Percentiles rank a stretch among this genome's conserved stretches.
phyloP scores from a whole-genome alignment of 768 basidiomycete species.

The Filobasidium wieringae region DNA sequence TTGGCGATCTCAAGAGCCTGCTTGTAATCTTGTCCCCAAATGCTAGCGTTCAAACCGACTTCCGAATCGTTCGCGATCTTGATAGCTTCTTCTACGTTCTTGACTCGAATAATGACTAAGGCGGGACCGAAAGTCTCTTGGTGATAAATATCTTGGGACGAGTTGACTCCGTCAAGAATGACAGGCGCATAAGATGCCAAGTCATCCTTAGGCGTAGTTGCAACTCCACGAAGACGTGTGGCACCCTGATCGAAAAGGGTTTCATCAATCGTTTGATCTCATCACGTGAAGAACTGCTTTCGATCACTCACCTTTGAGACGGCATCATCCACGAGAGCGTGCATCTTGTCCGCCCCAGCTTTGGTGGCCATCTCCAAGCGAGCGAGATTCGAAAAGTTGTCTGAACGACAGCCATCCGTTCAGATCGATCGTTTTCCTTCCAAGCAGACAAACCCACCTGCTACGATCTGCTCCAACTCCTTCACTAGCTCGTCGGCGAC shows the following conservation, averaged over 20 bases:
- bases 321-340: constrained; percentile 7
- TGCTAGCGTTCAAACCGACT: constrained; percentile 46
- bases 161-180: constrained; percentile 11
- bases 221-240: not conserved
- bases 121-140: constrained; percentile 54
- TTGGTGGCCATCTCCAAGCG: constrained; percentile 9
- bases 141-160: constrained; percentile 11
- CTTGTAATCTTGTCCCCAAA: constrained; percentile 48
- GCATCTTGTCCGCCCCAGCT: constrained; percentile 10
- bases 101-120: constrained; percentile 39
- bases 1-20: constrained; percentile 44
- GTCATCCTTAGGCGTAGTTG: not conserved
- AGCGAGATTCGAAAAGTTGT: not conserved
- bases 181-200: constrained; percentile 3
- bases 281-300: not conserved
- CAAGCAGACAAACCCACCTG: constrained; percentile 1
- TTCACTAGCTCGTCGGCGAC: constrained; percentile 20
- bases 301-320: not conserved
- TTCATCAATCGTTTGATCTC: no score
- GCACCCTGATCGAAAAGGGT: no score
- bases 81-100: constrained; percentile 45
- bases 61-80: constrained; percentile 49
- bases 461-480: constrained; percentile 14
- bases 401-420: not conserved
- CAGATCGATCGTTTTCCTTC: not conserved